phyloP scores from a whole-genome alignment of 768 basidiomycete genomes.

The Mycena venus region DNA sequence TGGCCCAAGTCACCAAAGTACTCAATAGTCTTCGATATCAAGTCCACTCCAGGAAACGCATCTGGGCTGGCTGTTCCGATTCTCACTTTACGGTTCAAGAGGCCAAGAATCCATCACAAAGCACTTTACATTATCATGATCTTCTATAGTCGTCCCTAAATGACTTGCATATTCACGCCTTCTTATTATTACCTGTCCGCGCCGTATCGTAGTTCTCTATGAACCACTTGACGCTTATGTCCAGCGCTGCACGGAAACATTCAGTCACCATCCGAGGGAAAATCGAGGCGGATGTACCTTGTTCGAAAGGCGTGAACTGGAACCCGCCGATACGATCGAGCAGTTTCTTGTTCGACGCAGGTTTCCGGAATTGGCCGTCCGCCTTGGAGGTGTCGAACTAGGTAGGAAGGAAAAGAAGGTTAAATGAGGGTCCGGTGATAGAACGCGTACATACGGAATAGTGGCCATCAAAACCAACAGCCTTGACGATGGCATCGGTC shows the following conservation, averaged over 20 bases:
- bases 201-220: constrained; percentile 83
- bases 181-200: constrained; percentile 38
- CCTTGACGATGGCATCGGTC: constrained; percentile 91
- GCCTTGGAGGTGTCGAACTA: constrained; percentile 89
- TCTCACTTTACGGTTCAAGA: too few species aligned
- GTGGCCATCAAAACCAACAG: constrained; percentile 82
- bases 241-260: constrained; percentile 66
- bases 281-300: constrained; percentile 61
- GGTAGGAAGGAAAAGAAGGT: background rate
- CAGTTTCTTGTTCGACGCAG: constrained; percentile 93
- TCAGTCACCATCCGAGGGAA: background rate
- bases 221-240: constrained; percentile 90
- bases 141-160: background rate
- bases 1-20: too few species aligned
- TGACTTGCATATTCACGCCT: constrained; percentile 17
- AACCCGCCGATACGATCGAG: constrained; percentile 83
- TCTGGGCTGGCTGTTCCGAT: too few species aligned
- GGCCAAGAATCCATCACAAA: too few species aligned
- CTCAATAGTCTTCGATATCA: too few species aligned
- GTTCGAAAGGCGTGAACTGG: constrained; percentile 91
- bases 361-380: constrained; percentile 97
- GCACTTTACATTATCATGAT: too few species aligned
- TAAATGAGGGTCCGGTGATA: background rate
- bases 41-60: too few species aligned
- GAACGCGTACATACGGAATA: constrained; percentile 66